Conservation (phyloP, 2,329 filamentous ascomycete genomes). For the Alternaria tenuissima region DNA sequence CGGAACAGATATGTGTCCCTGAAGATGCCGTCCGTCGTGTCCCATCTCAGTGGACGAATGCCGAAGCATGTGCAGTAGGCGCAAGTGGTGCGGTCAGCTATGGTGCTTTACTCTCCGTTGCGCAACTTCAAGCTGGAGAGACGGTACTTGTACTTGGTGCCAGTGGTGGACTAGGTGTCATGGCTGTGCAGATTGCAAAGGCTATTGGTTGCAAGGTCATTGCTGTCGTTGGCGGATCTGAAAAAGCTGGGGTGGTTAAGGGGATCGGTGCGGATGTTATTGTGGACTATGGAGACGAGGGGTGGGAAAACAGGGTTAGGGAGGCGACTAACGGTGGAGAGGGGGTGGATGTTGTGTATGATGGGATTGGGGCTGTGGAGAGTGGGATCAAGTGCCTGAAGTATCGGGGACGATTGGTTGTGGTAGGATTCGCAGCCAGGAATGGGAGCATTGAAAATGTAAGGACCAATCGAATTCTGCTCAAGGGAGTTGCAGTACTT, state of each 20-base stretch:
- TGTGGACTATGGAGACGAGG: slow-evolving; percentile 52
- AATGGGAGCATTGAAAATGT: slow-evolving; percentile 60
- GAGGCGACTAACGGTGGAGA: slow-evolving; percentile 55
- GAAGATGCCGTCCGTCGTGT: slow-evolving; percentile 54
- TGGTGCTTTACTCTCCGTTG: slow-evolving; percentile 57
- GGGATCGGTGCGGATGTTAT: slow-evolving; percentile 53
- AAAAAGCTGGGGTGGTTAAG: slow-evolving; percentile 56
- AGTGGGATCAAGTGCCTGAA: slow-evolving; percentile 63
- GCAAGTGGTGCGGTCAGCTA: slow-evolving; percentile 64
- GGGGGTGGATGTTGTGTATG: slow-evolving; percentile 66
- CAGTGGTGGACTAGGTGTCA: slow-evolving; percentile 63
- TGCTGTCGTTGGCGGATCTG: slow-evolving; percentile 59
- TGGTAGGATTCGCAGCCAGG: slow-evolving; percentile 67
- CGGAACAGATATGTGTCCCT: slow-evolving; percentile 59
- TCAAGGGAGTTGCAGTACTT: slow-evolving; percentile 36
- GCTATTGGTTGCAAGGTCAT: slow-evolving; percentile 63
- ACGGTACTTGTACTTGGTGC: slow-evolving; percentile 65
- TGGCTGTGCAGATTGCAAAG: slow-evolving; percentile 65
- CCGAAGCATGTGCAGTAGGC: slow-evolving; percentile 62
- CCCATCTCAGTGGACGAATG: slow-evolving; percentile 57
- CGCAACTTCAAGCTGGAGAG: slow-evolving; percentile 55
- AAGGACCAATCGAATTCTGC: slow-evolving; percentile 31
- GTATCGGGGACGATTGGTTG: slow-evolving; percentile 63
- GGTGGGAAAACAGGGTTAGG: slow-evolving; percentile 64
- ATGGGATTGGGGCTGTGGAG: slow-evolving; percentile 66